These are phyloP conservation scores for Lactifluus volemus DNA, from an alignment of 768 basidiomycete genomes.

Conservation along the genomic window DNA sequence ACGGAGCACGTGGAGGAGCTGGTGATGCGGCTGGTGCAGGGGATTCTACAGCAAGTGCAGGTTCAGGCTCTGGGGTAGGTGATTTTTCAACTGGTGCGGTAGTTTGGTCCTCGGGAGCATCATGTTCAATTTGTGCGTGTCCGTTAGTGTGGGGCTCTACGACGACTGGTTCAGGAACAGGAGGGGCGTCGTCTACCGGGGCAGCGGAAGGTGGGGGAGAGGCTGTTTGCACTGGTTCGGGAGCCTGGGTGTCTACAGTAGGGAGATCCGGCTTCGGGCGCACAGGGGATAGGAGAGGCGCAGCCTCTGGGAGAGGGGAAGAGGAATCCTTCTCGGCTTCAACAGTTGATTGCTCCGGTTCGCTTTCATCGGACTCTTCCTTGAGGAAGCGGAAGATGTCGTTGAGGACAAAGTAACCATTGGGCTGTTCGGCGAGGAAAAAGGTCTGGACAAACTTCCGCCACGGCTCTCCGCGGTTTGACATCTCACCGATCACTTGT, in stretches of 20 bases:
- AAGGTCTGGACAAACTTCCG: slow-evolving; percentile 99
- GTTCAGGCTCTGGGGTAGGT: slow-evolving; percentile 28
- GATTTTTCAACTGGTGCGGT: slow-evolving; percentile 26
- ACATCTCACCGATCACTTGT: slow-evolving; percentile 99
- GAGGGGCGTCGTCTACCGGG: slow-evolving; percentile 26
- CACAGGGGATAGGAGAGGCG: slow-evolving; percentile 20
- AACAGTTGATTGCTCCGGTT: background rate
- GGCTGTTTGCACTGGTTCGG: slow-evolving; percentile 30
- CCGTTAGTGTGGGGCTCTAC: slow-evolving; percentile 24
- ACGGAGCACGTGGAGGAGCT: slow-evolving; percentile 22
- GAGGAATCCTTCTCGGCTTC: slow-evolving; percentile 46
- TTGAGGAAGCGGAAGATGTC: slow-evolving; percentile 99
- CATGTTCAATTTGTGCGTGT: slow-evolving; percentile 31
- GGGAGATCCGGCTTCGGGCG: slow-evolving; percentile 21
- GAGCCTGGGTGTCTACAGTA: slow-evolving; percentile 22
- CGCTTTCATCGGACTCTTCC: slow-evolving; percentile 76
- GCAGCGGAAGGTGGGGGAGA: slow-evolving; percentile 35
- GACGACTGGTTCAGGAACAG: slow-evolving; percentile 27
- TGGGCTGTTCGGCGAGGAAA: slow-evolving; percentile 98
- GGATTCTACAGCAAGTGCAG: slow-evolving; percentile 23
- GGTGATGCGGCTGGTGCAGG: slow-evolving; percentile 25
- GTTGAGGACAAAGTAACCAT: slow-evolving; percentile 99
- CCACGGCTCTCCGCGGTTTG: slow-evolving; percentile 86
- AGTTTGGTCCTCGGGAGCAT: slow-evolving; percentile 26
- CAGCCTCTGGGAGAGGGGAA: slow-evolving; percentile 27